Evolutionary conservation across 371 early-diverging fungal species (phyloP).

Genomic region (Lichtheimia ramosa): DNA sequence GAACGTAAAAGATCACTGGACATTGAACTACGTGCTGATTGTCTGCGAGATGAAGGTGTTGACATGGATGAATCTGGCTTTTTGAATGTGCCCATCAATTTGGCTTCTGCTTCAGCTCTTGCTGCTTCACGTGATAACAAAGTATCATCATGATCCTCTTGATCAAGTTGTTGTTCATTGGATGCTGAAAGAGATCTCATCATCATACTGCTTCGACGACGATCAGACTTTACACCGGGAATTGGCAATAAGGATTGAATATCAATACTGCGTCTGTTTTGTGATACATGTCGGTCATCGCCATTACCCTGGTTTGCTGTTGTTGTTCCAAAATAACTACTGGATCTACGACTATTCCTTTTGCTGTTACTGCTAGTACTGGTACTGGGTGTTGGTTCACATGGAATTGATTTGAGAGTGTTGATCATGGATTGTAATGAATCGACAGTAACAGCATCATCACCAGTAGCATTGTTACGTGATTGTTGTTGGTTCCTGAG

Average conservation of each 20-base stretch:
- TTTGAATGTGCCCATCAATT: constrained; percentile 31
- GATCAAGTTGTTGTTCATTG: constrained; percentile 14
- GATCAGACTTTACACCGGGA: constrained; percentile 11
- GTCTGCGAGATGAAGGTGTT: neutral
- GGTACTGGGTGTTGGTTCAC: constrained; percentile 8
- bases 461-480: neutral
- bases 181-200: constrained; percentile 15
- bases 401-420: constrained; percentile 42
- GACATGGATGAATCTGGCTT: constrained; percentile 11
- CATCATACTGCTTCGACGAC: constrained; percentile 15
- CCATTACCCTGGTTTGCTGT: constrained; percentile 19
- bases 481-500: constrained; percentile 9
- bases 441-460: constrained; percentile 27
- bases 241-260: constrained; percentile 17
- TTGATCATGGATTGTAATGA: constrained; percentile 50
- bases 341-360: neutral
- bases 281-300: constrained; percentile 14
- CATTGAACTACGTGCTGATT: neutral
- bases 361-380: constrained; percentile 7
- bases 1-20: constrained; percentile 1
- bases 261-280: constrained; percentile 17
- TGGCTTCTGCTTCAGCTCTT: constrained; percentile 41
- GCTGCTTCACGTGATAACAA: constrained; percentile 24
- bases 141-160: constrained; percentile 10
- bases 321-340: constrained; percentile 3